These are phyloP conservation scores for Adenanthera pavonina DNA, from an alignment of 306 rosid species.

Conservation along the genomic window DNA sequence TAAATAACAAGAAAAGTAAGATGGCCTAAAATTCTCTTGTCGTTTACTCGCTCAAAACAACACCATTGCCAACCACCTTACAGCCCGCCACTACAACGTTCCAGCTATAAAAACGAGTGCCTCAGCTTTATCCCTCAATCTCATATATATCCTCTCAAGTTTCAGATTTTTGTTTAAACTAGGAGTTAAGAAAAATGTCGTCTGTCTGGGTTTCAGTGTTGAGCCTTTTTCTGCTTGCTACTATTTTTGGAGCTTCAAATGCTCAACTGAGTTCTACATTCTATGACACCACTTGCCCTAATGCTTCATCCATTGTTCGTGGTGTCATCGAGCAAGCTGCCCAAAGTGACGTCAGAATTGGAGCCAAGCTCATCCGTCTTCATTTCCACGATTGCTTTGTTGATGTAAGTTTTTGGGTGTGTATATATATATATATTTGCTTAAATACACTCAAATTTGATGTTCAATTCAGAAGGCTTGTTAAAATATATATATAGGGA, in stretches of 20 bases:
- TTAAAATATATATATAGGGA: too few species aligned
- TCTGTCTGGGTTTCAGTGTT: not conserved
- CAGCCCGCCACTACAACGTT: not conserved
- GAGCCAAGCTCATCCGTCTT: slow-evolving; percentile 24
- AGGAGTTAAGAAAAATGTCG: not conserved
- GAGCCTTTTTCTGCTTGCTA: not conserved
- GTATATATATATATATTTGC: too few species aligned
- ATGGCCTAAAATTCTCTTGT: not conserved
- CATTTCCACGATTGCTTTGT: slow-evolving; percentile 24
- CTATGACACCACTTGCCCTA: slow-evolving; percentile 26
- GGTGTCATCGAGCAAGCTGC: slow-evolving; percentile 24
- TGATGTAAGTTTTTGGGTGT: not conserved
- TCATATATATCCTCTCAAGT: not conserved
- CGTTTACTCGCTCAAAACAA: not conserved
- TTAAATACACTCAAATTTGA: too few species aligned
- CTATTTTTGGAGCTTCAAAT: not conserved
- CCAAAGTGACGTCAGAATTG: slow-evolving; percentile 25
- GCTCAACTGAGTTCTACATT: slow-evolving; percentile 15
- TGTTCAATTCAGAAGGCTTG: too few species aligned
- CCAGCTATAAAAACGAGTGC: not conserved
- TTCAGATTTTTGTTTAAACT: too few species aligned
- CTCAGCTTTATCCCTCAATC: not conserved
- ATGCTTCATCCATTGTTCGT: slow-evolving; percentile 6
- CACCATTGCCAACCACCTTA: not conserved
- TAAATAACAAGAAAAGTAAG: not conserved